Percentiles rank a stretch among this genome's conserved stretches.
These are phyloP conservation scores for Raddia guianensis DNA, from an alignment of 176 grass and related monocot species.

Conservation along the genomic window DNA sequence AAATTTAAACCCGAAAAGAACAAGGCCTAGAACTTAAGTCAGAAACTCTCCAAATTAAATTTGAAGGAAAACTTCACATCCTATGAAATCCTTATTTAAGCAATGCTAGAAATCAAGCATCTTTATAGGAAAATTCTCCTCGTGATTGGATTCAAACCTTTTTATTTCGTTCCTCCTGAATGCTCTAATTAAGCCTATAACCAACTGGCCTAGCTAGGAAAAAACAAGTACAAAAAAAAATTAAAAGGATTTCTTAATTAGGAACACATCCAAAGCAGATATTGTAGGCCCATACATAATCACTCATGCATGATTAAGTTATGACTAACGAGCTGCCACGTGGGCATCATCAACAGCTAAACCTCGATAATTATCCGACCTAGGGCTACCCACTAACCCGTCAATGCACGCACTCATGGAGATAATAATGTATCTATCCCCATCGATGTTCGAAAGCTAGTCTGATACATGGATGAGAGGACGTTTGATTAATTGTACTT, in stretches of 20 bases:
- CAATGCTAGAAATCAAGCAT: too few species aligned
- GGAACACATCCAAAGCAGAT: neutral
- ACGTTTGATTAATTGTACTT: constrained; percentile 37
- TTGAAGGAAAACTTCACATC: too few species aligned
- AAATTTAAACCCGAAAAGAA: too few species aligned
- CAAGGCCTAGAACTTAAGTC: too few species aligned
- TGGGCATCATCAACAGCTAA: neutral
- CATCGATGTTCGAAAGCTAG: neutral
- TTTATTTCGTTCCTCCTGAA: too few species aligned
- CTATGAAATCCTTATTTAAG: too few species aligned
- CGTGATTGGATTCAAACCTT: too few species aligned
- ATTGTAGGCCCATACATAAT: neutral
- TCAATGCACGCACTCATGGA: constrained; percentile 38
- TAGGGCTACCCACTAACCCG: neutral
- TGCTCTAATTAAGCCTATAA: too few species aligned
- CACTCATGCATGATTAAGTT: neutral
- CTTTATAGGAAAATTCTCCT: too few species aligned
- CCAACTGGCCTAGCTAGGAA: too few species aligned
- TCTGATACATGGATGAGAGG: constrained; percentile 1
- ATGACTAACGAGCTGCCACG: constrained; percentile 2
- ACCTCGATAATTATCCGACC: neutral
- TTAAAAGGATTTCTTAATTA: neutral
- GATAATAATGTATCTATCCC: constrained; percentile 20
- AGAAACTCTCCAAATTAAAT: too few species aligned
- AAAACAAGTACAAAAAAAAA: neutral